Conservation (phyloP, 2,329 filamentous ascomycete species). For the Clarireedia hainanense region DNA sequence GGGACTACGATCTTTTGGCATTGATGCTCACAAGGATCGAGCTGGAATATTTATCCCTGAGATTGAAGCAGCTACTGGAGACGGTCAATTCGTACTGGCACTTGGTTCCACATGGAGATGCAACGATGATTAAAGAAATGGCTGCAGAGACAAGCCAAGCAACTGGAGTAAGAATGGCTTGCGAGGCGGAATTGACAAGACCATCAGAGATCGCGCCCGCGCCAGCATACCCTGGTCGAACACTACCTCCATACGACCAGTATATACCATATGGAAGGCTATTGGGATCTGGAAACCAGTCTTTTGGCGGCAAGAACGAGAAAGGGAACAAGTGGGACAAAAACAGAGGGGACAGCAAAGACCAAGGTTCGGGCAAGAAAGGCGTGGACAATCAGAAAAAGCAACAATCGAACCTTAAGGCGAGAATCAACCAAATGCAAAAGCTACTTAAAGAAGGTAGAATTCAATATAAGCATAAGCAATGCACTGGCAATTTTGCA, state of each 20-base stretch:
- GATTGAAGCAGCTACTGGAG: conserved; percentile 4
- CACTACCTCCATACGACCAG: neutral
- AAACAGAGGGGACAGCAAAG: neutral
- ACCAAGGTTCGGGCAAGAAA: neutral
- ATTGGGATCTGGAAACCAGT: neutral
- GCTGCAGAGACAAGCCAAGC: neutral
- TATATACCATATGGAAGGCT: conserved; percentile 4
- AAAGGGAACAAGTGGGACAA: neutral
- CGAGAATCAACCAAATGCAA: neutral
- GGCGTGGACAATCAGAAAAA: neutral
- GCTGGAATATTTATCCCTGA: conserved; percentile 3
- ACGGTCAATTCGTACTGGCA: neutral
- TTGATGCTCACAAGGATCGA: conserved; percentile 7
- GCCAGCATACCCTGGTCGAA: conserved; percentile 8
- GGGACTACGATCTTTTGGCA: neutral
- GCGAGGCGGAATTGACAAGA: conserved; percentile 1
- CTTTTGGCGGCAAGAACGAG: neutral
- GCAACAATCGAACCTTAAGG: neutral
- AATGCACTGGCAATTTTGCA: neutral
- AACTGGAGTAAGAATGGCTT: neutral
- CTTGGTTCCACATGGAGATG: neutral
- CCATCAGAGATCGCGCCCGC: conserved; percentile 6
- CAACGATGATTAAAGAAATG: neutral
- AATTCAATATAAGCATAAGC: neutral
- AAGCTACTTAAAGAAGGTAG: neutral